A percentile compares a stretch with the other conserved stretches of the same genome.
phyloP scores from a whole-genome alignment of 2,329 filamentous ascomycete genomes.

The Nothophaeocryptopus gaeumannii region DNA sequence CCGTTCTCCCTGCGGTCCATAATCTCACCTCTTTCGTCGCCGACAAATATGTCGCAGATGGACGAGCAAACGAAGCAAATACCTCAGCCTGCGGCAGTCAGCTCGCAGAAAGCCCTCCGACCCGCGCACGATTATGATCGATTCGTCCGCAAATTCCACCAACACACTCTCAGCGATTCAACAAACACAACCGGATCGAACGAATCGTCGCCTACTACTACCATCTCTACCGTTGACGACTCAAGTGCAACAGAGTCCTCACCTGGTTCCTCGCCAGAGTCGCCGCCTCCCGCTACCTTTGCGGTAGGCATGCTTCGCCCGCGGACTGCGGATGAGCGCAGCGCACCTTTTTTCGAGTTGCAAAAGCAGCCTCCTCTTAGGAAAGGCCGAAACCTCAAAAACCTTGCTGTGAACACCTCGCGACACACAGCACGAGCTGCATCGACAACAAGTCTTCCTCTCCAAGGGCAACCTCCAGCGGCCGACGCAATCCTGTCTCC shows the following conservation, averaged over 20 bases:
- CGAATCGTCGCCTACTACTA: conserved; percentile 93
- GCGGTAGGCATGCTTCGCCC: conserved; percentile 52
- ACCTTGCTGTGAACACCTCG: conserved; percentile 71
- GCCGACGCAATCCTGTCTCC: conserved; percentile 67
- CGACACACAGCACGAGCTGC: conserved; percentile 47
- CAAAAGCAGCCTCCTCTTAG: conserved; percentile 52
- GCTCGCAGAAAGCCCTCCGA: conserved; percentile 11
- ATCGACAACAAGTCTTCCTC: conserved; percentile 52
- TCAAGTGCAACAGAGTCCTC: conserved; percentile 87
- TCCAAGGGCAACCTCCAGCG: conserved; percentile 47
- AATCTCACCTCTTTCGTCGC: conserved; percentile 16
- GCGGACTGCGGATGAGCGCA: conserved; percentile 51
- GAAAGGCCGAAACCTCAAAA: conserved; percentile 79
- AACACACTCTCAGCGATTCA: conserved; percentile 73
- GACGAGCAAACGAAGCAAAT: conserved; percentile 26
- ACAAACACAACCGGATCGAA: conserved; percentile 78
- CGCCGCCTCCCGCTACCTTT: conserved; percentile 69
- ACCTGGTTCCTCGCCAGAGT: conserved; percentile 88
- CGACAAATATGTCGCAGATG: conserved; percentile 27
- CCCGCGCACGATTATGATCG: conserved; percentile 27
- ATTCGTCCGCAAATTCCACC: conserved; percentile 48
- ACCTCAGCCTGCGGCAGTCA: conserved; percentile 20
- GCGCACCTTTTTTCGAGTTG: conserved; percentile 54
- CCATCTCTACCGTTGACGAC: conserved; percentile 87
- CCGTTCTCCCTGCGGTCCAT: conserved; percentile 18